phyloP scores from a whole-genome alignment of 768 basidiomycete genomes.

The Kwoniella dejecticola region DNA sequence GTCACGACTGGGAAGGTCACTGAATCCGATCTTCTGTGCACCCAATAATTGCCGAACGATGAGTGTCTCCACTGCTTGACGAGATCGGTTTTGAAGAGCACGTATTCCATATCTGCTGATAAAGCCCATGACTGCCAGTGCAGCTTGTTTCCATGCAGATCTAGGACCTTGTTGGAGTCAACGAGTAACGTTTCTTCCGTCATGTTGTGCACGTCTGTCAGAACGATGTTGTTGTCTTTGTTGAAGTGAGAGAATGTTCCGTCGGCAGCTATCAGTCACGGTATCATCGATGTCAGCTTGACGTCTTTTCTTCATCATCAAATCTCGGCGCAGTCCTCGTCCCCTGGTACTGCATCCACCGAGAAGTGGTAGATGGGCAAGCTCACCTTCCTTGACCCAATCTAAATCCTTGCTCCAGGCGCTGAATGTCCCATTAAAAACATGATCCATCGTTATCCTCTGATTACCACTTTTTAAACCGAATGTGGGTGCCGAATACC shows the following conservation, averaged over 20 bases:
- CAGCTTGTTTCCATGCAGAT: conserved; percentile 45
- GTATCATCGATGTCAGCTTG: no score
- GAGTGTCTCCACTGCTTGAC: conserved; percentile 95
- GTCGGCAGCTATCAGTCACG: conserved; percentile 94
- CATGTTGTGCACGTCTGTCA: conserved; percentile 76
- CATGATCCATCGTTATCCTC: conserved; percentile 81
- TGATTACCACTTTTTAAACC: conserved; percentile 59
- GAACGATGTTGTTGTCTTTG: conserved; percentile 67
- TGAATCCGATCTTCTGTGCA: conserved; percentile 75
- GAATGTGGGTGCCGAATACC: conserved; percentile 64
- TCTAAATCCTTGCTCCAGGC: conserved; percentile 61
- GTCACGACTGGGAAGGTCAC: conserved; percentile 70
- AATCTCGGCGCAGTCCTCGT: no score
- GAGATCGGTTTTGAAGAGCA: conserved; percentile 75
- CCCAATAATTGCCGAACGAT: conserved; percentile 84
- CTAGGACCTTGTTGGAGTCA: conserved; percentile 42
- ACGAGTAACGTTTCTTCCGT: conserved; percentile 41
- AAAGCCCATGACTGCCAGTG: conserved; percentile 70
- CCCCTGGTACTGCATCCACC: no score
- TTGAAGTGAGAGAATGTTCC: conserved; percentile 75
- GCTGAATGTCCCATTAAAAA: conserved; percentile 88
- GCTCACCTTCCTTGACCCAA: conserved; percentile 90
- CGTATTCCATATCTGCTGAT: conserved; percentile 86
- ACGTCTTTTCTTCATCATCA: no score
- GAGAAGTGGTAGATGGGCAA: no score